Evolutionary conservation across 345 rosid species (phyloP).

Genomic region (Arabidopsis suecica): DNA sequence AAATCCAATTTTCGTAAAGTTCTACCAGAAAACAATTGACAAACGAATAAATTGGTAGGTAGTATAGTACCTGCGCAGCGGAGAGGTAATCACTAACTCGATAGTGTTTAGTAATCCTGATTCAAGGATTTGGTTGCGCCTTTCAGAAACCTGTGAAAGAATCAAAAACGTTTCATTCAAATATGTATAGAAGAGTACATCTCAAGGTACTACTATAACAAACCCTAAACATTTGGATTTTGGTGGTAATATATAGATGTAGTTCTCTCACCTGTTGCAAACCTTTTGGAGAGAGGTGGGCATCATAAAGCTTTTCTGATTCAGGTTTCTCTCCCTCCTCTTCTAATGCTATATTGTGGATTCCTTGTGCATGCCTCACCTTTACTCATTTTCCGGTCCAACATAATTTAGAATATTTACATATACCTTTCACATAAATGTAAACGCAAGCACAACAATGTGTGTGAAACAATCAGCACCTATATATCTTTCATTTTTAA

Average conservation of each 20-base stretch:
- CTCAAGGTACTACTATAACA: constrained; percentile 10
- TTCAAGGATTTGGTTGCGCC: constrained; percentile 18
- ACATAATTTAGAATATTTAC: background rate
- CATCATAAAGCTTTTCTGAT: constrained; percentile 59
- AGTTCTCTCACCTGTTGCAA: constrained; percentile 52
- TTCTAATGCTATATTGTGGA: constrained; percentile 62
- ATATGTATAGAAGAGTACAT: constrained; percentile 13
- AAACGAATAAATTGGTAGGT: background rate
- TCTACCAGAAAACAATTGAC: background rate
- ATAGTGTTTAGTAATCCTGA: constrained; percentile 30
- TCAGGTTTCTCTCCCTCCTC: constrained; percentile 35
- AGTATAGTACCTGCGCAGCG: constrained; percentile 34
- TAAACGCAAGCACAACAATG: constrained; percentile 1
- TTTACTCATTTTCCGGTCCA: constrained; percentile 34
- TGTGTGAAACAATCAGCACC: background rate
- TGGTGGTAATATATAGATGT: background rate
- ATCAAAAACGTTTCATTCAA: background rate
- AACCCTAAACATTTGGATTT: background rate
- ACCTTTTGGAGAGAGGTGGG: constrained; percentile 63
- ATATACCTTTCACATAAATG: background rate
- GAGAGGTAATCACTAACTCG: constrained; percentile 47
- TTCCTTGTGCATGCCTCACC: constrained; percentile 82
- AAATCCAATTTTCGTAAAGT: background rate
- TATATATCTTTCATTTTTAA: background rate
- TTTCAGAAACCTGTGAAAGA: constrained; percentile 29